These are phyloP conservation scores for Thalassiosira ordinaria DNA, from an alignment of 352 stramenopile species.

Conservation along the genomic window DNA sequence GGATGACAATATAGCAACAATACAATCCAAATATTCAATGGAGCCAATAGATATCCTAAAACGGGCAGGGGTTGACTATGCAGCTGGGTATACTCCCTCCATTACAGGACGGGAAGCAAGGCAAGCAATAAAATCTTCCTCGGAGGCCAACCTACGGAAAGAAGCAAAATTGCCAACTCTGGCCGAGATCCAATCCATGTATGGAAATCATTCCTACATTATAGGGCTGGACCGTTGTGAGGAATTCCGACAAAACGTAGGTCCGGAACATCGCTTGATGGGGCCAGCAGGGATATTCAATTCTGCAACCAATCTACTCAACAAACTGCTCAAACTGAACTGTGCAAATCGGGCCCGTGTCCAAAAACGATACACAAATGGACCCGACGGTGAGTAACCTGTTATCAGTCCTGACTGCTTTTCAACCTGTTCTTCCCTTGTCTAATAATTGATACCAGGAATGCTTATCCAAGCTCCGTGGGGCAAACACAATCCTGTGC, in stretches of 20 bases:
- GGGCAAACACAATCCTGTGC: slow-evolving; percentile 81
- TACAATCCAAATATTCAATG: slow-evolving; percentile 44
- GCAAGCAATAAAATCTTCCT: slow-evolving; percentile 1
- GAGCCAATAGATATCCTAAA: slow-evolving; percentile 51
- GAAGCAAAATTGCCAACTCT: slow-evolving; percentile 58
- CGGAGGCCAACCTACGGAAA: slow-evolving; percentile 4
- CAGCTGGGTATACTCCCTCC: slow-evolving; percentile 32
- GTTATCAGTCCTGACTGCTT: too few relatives aligned
- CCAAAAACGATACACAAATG: too few relatives aligned
- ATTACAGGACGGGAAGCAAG: slow-evolving; percentile 16
- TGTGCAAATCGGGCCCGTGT: slow-evolving; percentile 42
- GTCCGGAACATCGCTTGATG: slow-evolving; percentile 64
- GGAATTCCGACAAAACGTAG: slow-evolving; percentile 58
- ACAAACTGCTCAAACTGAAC: slow-evolving; percentile 53
- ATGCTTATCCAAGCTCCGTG: slow-evolving; percentile 64
- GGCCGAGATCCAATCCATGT: slow-evolving; percentile 65
- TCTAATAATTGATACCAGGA: background rate
- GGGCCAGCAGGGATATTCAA: slow-evolving; percentile 83
- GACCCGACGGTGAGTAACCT: too few relatives aligned
- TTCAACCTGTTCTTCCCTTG: background rate
- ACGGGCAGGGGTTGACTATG: slow-evolving; percentile 42
- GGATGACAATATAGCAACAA: background rate
- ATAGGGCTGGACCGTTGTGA: slow-evolving; percentile 69
- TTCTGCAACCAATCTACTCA: slow-evolving; percentile 65
- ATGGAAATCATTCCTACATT: slow-evolving; percentile 65